phyloP scores from a whole-genome alignment of 2,329 filamentous ascomycete genomes.

The Curvularia spicifera region DNA sequence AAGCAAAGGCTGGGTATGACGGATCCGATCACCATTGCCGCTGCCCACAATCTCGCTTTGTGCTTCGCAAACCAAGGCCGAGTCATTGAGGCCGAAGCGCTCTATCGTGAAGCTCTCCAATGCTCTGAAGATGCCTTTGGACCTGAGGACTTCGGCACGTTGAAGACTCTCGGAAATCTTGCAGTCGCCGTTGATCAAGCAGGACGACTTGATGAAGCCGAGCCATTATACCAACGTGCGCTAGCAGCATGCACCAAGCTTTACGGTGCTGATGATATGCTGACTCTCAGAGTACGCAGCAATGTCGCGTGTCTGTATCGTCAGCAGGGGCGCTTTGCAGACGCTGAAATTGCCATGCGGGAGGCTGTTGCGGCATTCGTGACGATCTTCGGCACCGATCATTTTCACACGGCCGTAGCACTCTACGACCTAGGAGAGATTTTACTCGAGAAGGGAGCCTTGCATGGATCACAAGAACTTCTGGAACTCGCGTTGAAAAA shows the following conservation, averaged over 20 bases:
- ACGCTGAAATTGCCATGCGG: not conserved
- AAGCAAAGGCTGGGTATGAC: not conserved
- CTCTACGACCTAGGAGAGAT: not conserved
- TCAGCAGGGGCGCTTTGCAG: constrained; percentile 1
- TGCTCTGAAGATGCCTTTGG: not conserved
- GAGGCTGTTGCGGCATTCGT: not conserved
- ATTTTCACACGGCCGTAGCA: not conserved
- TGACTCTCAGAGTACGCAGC: not conserved
- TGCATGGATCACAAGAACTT: not conserved
- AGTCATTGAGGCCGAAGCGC: not conserved
- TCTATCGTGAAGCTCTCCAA: not conserved
- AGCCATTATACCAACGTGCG: not conserved
- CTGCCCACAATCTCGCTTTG: not conserved
- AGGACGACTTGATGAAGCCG: not conserved
- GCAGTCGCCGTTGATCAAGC: not conserved
- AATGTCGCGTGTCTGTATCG: not conserved
- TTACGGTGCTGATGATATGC: not conserved
- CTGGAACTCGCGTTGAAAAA: not conserved
- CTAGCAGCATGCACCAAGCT: not conserved
- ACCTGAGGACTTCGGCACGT: not conserved
- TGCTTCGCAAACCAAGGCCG: not conserved
- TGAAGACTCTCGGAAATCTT: constrained; percentile 1
- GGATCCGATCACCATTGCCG: not conserved
- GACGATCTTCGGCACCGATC: not conserved
- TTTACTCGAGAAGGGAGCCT: not conserved